Conservation (phyloP, 176 grass and related monocot species). For the Puya raimondii region DNA sequence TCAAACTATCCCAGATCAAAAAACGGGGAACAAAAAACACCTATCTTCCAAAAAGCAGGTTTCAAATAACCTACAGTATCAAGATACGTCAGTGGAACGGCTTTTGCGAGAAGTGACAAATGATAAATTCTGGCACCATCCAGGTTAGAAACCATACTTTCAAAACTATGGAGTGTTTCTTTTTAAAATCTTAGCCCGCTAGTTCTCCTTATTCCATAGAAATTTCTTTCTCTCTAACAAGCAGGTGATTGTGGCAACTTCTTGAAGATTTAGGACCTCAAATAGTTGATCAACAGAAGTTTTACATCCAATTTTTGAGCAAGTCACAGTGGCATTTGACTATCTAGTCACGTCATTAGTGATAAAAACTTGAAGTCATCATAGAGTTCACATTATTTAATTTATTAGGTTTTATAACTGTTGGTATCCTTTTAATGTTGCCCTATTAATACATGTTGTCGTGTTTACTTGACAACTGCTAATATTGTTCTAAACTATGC, state of each 20-base stretch:
- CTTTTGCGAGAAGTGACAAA: constrained; percentile 92
- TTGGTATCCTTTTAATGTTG: neutral
- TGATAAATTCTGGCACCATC: constrained; percentile 97
- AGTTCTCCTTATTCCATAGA: neutral
- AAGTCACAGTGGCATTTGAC: neutral
- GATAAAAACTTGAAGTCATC: constrained; percentile 1
- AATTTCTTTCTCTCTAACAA: neutral
- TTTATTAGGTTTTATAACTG: neutral
- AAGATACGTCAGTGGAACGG: constrained; percentile 92
- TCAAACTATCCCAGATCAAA: constrained; percentile 53
- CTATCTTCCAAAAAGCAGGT: constrained; percentile 71
- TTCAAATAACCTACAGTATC: constrained; percentile 50
- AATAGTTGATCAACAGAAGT: neutral
- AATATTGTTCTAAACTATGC: neutral
- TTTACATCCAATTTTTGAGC: neutral
- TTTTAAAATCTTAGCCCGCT: neutral
- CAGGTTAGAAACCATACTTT: constrained; percentile 45
- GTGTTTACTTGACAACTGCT: neutral
- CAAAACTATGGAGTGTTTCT: neutral
- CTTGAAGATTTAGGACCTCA: neutral
- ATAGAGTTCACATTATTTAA: neutral
- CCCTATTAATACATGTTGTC: neutral
- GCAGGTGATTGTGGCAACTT: neutral
- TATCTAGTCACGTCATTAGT: neutral
- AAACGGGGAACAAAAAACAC: constrained; percentile 58